Evolutionary conservation across 169 alveolate genomes (phyloP), one percentile per base, ranked within the genome.

Genomic region (Eimeria sp.): DNA sequence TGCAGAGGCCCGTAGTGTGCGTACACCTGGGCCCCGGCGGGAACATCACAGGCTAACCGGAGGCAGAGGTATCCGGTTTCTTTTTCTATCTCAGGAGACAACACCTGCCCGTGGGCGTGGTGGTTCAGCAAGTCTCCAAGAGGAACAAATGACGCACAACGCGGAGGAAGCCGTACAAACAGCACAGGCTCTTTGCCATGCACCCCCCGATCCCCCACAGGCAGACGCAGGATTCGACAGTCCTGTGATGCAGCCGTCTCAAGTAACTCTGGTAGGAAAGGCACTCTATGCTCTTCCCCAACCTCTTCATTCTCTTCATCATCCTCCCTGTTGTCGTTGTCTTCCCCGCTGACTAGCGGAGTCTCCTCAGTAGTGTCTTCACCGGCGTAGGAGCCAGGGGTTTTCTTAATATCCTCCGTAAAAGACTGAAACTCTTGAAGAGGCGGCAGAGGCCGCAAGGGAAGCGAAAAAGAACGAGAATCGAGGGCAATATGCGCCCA

Each of bases 1-100:
- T 92, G 96, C 43, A 92, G 76, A 13, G 96, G 96, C 47, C 96
- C 96, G 67, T 92, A 92, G 61, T 76, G 88, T 20, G 76, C 57
- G 86, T 49, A 92, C 40, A 92, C 27, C 92, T 92, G 92, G 13
- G 96, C 92, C 0, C 92, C 87, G 14, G 86, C 63, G 0, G 96
- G 96, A 2, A 92, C 61, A 51, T 92, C 92, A 22, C 92, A 86
- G 49, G 88, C 92, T 40, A 67, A 49, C 20, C 88, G 92, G 27
- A 92, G 34, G 72, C 92, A 43, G 27, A 86, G 84, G 25, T 63
- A 30, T 25, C 73, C 61, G 6, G 57, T 43, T 10, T 45, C 92
- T 13, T 45, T 63, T 43, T 92, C 96, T 61, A 92, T 25, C 27
- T 20, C 49, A 61, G 96, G 96, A 45, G 88, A 92, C 30, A 73